phyloP scores from a whole-genome alignment of 768 basidiomycete species.

The Mycena galopus region DNA sequence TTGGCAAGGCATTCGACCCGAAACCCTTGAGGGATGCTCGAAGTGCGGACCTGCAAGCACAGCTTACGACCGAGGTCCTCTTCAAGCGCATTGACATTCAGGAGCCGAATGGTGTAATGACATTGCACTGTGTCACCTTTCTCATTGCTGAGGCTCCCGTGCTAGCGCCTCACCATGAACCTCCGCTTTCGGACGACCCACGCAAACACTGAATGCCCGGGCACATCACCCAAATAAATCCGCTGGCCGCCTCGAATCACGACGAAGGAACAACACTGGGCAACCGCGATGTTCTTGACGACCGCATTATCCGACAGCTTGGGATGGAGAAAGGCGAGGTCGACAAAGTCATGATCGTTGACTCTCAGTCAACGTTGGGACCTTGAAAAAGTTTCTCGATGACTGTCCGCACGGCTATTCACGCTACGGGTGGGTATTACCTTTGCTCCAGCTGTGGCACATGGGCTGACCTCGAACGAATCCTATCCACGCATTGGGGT shows the following conservation, averaged over 20 bases:
- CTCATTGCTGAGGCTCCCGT: background rate
- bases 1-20: constrained; percentile 10
- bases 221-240: background rate
- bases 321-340: background rate
- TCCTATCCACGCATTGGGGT: constrained; percentile 14
- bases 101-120: background rate
- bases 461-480: constrained; percentile 18
- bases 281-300: constrained; percentile 5
- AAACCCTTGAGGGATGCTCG: background rate
- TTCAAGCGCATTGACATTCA: background rate
- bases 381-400: background rate
- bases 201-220: constrained; percentile 13
- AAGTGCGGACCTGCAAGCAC: background rate
- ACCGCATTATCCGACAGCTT: background rate
- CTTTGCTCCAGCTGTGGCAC: constrained; percentile 14
- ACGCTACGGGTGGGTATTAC: constrained; percentile 11
- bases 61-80: constrained; percentile 9
- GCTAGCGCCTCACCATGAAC: background rate
- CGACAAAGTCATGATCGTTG: constrained; percentile 10
- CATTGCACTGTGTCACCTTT: background rate
- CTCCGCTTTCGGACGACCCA: background rate
- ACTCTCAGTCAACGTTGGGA: constrained; percentile 12
- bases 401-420: constrained; percentile 7
- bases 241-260: background rate
- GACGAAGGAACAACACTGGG: background rate